Conservation (phyloP, 108 stramenopile genomes). For the Mayamaea pseudoterrestris region DNA sequence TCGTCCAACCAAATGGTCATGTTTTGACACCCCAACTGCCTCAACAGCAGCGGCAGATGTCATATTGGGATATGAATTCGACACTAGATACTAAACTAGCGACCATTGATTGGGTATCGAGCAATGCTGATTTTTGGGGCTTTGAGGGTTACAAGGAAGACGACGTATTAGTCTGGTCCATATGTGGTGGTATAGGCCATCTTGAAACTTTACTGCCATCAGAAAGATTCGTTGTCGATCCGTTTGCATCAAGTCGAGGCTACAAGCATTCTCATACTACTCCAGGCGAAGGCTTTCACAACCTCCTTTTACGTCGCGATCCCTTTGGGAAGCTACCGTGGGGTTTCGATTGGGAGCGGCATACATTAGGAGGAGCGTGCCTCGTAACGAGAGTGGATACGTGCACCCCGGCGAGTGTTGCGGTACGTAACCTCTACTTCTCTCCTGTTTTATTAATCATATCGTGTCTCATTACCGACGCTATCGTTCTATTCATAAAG, state of each 20-base stretch:
- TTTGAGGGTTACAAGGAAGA: conserved; percentile 31
- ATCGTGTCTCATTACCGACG: conserved; percentile 2
- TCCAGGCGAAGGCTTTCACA: conserved; percentile 43
- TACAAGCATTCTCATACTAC: conserved; percentile 48
- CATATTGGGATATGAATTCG: neutral
- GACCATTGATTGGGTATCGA: conserved; percentile 25
- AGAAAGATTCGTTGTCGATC: conserved; percentile 33
- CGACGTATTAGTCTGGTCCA: conserved; percentile 49
- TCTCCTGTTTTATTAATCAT: neutral
- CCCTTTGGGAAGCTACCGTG: conserved; percentile 31
- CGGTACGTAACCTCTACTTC: conserved; percentile 32
- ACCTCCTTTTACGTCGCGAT: conserved; percentile 43
- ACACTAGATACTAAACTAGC: neutral
- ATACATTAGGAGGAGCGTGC: conserved; percentile 77
- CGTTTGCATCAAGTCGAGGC: conserved; percentile 29
- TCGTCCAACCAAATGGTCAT: neutral
- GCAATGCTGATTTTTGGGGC: conserved; percentile 63
- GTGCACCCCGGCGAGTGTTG: conserved; percentile 47
- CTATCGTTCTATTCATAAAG: neutral
- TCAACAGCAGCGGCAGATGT: neutral
- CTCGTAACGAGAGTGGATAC: conserved; percentile 48
- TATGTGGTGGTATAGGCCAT: conserved; percentile 15
- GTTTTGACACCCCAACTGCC: neutral
- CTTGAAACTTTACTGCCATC: conserved; percentile 16
- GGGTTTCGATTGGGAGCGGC: conserved; percentile 44